Percentiles rank a stretch among this genome's conserved stretches.
These are phyloP conservation scores for Delphinella strobiligena DNA, from an alignment of 2,329 filamentous ascomycete genomes.

Conservation along the genomic window DNA sequence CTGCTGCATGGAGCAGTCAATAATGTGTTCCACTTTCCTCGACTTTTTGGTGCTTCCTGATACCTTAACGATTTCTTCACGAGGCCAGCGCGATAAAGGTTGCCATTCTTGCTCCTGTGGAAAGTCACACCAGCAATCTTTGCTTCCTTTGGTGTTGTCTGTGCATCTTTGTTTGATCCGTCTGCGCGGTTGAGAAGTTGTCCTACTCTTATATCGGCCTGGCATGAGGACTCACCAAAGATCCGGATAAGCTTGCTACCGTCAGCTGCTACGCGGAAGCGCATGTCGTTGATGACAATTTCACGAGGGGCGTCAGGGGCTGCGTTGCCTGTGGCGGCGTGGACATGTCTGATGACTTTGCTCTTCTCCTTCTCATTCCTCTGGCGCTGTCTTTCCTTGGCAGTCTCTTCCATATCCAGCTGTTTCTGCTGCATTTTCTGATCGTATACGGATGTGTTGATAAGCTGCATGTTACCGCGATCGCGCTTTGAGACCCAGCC, in stretches of 20 bases:
- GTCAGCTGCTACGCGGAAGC: conserved; percentile 60
- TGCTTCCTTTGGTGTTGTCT: conserved; percentile 60
- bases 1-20: conserved; percentile 8
- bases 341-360: conserved; percentile 40
- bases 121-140: conserved; percentile 69
- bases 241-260: conserved; percentile 73
- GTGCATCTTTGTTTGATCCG: conserved; percentile 12
- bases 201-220: too few relatives aligned
- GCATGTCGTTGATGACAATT: conserved; percentile 57
- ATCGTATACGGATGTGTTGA: conserved; percentile 68
- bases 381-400: conserved; percentile 43
- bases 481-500: conserved; percentile 10
- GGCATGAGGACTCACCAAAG: conserved; percentile 44
- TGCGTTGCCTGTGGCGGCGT: conserved; percentile 11
- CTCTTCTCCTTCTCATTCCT: conserved; percentile 47
- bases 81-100: conserved; percentile 61
- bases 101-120: conserved; percentile 75
- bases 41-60: conserved; percentile 1
- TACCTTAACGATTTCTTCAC: conserved; percentile 43
- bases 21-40: conserved; percentile 1
- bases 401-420: conserved; percentile 60
- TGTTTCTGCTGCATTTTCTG: conserved; percentile 57
- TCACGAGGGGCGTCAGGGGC: conserved; percentile 33
- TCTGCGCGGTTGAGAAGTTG: conserved; percentile 13
- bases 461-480: conserved; percentile 45